Evolutionary conservation across 2,329 filamentous ascomycete genomes (phyloP).

Genomic region (Ophiostoma australiae): DNA sequence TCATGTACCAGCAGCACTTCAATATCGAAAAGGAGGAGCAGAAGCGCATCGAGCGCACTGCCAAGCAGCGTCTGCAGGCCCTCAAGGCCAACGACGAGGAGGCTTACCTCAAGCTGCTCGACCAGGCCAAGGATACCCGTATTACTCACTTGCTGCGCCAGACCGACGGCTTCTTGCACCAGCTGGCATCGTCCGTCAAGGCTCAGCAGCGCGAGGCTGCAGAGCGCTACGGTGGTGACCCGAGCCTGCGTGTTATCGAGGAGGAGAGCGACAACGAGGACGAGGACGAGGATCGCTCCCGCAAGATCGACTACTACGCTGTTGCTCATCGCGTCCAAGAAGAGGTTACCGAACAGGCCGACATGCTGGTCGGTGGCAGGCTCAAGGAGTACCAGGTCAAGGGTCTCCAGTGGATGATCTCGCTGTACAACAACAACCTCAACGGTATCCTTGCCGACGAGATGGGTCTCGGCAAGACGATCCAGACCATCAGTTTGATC

Average conservation of each 20-base stretch:
- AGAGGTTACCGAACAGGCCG: constrained; percentile 76
- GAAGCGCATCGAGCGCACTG: constrained; percentile 94
- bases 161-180: constrained; percentile 94
- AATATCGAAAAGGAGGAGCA: constrained; percentile 99
- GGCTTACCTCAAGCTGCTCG: constrained; percentile 94
- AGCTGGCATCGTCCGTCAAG: constrained; percentile 91
- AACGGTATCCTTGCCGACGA: constrained; percentile 98
- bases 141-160: constrained; percentile 96
- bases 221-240: constrained; percentile 73
- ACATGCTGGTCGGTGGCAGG: constrained; percentile 81
- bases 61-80: constrained; percentile 98
- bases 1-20: constrained; percentile 86
- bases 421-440: constrained; percentile 98
- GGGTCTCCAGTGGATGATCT: constrained; percentile 99
- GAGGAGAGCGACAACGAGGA: constrained; percentile 63
- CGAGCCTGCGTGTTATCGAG: constrained; percentile 50
- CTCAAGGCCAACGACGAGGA: constrained; percentile 99
- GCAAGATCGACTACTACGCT: constrained; percentile 97
- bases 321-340: constrained; percentile 95
- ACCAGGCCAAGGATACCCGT: constrained; percentile 98
- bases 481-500: constrained; percentile 96
- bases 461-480: constrained; percentile 99
- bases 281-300: constrained; percentile 62
- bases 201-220: constrained; percentile 81
- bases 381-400: constrained; percentile 98